Evolutionary conservation across 352 stramenopile genomes (phyloP).

Genomic region (Globisporangium yorkense): DNA sequence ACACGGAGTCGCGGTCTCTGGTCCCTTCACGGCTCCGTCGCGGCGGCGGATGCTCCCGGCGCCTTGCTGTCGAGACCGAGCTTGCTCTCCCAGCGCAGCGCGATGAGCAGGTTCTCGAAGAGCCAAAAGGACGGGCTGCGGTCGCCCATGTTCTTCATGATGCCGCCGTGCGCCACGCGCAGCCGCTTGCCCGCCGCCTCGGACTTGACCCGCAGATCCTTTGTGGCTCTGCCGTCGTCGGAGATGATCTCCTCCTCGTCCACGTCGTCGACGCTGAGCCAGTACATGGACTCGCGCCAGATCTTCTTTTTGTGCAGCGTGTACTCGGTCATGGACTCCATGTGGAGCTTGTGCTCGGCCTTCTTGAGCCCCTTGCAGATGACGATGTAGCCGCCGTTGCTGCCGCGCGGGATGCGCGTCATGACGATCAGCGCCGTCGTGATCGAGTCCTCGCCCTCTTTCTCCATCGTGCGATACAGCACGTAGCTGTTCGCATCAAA

Average conservation of each 20-base stretch:
- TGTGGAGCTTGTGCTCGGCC: constrained; percentile 38
- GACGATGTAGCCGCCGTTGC: constrained; percentile 32
- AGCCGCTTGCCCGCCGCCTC: constrained; percentile 11
- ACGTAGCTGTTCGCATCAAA: constrained; percentile 50
- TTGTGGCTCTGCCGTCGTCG: constrained; percentile 6
- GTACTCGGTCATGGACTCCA: constrained; percentile 38
- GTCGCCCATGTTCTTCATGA: constrained; percentile 59
- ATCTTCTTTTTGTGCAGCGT: constrained; percentile 46
- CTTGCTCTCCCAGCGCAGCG: constrained; percentile 45
- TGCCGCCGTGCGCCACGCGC: constrained; percentile 38
- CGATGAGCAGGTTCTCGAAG: constrained; percentile 50
- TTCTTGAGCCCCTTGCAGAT: constrained; percentile 50
- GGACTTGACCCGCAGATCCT: constrained; percentile 5
- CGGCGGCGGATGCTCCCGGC: neutral
- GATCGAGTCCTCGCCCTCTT: constrained; percentile 51
- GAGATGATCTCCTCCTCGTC: neutral
- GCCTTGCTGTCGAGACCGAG: constrained; percentile 20
- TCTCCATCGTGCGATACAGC: constrained; percentile 51
- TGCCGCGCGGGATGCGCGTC: constrained; percentile 36
- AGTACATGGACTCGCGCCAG: constrained; percentile 55
- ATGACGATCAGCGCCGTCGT: constrained; percentile 52
- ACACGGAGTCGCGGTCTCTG: no score
- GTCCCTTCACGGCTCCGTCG: neutral
- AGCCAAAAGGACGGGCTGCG: constrained; percentile 49
- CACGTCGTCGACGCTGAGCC: constrained; percentile 40